Percentiles rank a stretch among this genome's conserved stretches.
These are phyloP conservation scores for Solanum piurae DNA, from an alignment of 257 asterid genomes.

Conservation along the genomic window DNA sequence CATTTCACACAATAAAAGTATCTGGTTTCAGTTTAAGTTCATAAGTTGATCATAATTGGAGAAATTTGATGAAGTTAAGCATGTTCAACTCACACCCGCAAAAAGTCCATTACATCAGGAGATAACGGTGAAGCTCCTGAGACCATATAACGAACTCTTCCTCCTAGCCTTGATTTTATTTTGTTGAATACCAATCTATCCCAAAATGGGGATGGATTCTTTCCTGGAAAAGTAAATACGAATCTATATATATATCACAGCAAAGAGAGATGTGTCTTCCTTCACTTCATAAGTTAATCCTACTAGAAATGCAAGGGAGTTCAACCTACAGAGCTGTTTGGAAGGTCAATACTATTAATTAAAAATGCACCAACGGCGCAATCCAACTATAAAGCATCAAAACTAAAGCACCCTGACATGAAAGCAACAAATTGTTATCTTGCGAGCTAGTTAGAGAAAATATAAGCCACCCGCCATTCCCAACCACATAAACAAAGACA, in stretches of 20 bases:
- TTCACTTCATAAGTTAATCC: neutral
- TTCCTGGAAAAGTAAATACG: constrained; percentile 30
- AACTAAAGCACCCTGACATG: neutral
- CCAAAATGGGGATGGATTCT: constrained; percentile 86
- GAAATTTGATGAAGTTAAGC: neutral
- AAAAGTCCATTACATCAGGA: constrained; percentile 86
- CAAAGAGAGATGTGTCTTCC: neutral
- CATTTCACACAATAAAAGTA: neutral
- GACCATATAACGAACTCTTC: constrained; percentile 76
- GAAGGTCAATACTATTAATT: neutral
- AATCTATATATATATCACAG: neutral
- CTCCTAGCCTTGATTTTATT: constrained; percentile 83
- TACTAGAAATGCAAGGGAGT: neutral
- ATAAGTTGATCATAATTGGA: neutral
- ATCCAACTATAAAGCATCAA: neutral
- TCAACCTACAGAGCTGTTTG: neutral
- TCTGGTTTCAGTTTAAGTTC: neutral
- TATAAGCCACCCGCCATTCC: neutral
- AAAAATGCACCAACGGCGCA: neutral
- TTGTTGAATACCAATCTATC: constrained; percentile 87
- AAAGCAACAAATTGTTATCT: neutral
- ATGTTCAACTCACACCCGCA: constrained; percentile 64
- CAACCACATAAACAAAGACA: neutral
- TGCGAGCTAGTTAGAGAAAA: neutral
- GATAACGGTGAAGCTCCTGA: constrained; percentile 98